Evolutionary conservation across 495 filamentous ascomycete genomes (phyloP).

Genomic region (Neurospora sp.): DNA sequence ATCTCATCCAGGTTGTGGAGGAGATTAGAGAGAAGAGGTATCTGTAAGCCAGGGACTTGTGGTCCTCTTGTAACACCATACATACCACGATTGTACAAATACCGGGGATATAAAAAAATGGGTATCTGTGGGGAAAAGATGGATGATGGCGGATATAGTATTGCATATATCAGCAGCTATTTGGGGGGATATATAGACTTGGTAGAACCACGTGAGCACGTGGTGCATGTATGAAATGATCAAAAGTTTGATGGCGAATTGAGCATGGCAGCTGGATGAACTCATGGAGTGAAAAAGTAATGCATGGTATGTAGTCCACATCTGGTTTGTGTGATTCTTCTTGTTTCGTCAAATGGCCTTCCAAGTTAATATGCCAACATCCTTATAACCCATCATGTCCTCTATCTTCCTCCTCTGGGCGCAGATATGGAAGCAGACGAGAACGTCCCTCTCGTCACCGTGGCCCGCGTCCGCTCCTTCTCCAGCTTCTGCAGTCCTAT

Average conservation of each 20-base stretch:
- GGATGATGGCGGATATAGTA: background rate
- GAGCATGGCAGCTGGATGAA: background rate
- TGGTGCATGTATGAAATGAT: background rate
- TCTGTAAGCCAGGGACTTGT: constrained; percentile 37
- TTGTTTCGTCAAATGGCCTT: background rate
- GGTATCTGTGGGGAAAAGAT: background rate
- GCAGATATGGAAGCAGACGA: constrained; percentile 19
- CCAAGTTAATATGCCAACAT: too few species aligned
- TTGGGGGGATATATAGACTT: background rate
- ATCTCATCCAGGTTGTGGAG: constrained; percentile 80
- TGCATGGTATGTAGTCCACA: background rate
- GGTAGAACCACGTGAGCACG: background rate
- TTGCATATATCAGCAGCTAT: background rate
- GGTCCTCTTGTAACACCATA: background rate
- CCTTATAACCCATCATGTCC: background rate
- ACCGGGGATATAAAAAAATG: background rate
- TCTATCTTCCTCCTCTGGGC: constrained; percentile 11
- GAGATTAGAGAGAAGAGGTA: constrained; percentile 61
- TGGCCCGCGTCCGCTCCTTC: constrained; percentile 29
- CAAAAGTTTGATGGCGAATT: background rate
- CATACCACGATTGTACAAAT: background rate
- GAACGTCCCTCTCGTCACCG: constrained; percentile 17
- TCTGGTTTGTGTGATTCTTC: background rate
- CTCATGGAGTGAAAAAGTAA: background rate
- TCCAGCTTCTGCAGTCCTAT: constrained; percentile 47